Evolutionary conservation across 2,329 filamentous ascomycete genomes (phyloP).

Genomic region (Phoma herbarum): DNA sequence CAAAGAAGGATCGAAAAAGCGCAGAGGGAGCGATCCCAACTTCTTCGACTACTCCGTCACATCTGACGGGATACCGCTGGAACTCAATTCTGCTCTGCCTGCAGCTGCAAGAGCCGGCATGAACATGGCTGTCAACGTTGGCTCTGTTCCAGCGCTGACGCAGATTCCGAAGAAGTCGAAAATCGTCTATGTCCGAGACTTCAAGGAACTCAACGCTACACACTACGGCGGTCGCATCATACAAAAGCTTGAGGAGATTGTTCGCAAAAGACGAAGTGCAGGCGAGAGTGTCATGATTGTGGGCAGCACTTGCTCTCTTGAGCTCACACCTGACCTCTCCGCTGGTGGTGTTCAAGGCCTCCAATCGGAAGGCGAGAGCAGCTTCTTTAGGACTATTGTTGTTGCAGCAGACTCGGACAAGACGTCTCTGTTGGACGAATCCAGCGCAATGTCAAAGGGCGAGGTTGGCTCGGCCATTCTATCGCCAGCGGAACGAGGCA

Average conservation of each 20-base stretch:
- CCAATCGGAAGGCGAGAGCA: constrained; percentile 52
- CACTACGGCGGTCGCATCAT: constrained; percentile 75
- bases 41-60: constrained; percentile 46
- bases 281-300: constrained; percentile 79
- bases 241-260: constrained; percentile 71
- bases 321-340: constrained; percentile 55
- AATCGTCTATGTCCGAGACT: constrained; percentile 82
- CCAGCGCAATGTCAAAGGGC: constrained; percentile 18
- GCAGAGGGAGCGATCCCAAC: constrained; percentile 23
- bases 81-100: constrained; percentile 40
- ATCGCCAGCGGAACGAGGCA: constrained; percentile 31
- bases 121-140: constrained; percentile 31
- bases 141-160: constrained; percentile 26
- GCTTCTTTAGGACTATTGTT: constrained; percentile 48
- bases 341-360: constrained; percentile 57
- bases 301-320: constrained; percentile 73
- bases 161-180: constrained; percentile 57
- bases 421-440: constrained; percentile 27
- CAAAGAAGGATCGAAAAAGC: constrained; percentile 5
- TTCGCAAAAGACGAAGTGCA: constrained; percentile 75
- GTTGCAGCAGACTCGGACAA: constrained; percentile 34
- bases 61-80: constrained; percentile 29
- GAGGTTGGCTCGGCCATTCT: constrained; percentile 19
- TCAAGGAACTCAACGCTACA: constrained; percentile 77
- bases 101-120: constrained; percentile 24